Evolutionary conservation across 306 rosid genomes (phyloP).

Genomic region (Hippophae gyantsensis): DNA sequence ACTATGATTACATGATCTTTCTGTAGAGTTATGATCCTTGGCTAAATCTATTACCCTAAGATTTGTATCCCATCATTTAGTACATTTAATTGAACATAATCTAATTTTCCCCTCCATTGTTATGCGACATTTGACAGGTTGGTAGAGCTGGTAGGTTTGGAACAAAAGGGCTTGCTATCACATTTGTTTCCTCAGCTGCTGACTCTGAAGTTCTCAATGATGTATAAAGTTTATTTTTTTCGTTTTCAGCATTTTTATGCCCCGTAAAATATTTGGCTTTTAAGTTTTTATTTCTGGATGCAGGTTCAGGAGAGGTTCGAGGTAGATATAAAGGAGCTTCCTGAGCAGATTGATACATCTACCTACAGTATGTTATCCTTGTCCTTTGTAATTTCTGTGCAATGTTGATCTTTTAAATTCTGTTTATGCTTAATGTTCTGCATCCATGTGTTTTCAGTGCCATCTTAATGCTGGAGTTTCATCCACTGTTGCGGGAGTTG

Average conservation of each 20-base stretch:
- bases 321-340: conserved; percentile 93
- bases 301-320: conserved; percentile 99
- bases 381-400: neutral
- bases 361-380: conserved; percentile 68
- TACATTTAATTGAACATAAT: too few relatives aligned
- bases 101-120: neutral
- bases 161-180: conserved; percentile 96
- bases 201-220: conserved; percentile 91
- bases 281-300: conserved; percentile 6
- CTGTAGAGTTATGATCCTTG: too few relatives aligned
- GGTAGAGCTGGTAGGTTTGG: conserved; percentile 99
- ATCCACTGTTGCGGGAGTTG: too few relatives aligned
- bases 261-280: neutral
- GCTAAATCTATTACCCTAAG: too few relatives aligned
- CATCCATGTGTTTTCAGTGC: too few relatives aligned
- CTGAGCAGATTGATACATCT: conserved; percentile 95
- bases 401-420: too few relatives aligned
- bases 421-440: too few relatives aligned
- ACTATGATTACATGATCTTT: too few relatives aligned
- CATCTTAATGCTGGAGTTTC: too few relatives aligned
- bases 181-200: conserved; percentile 82
- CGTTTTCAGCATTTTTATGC: neutral
- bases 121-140: conserved; percentile 34
- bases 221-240: conserved; percentile 29
- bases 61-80: too few relatives aligned